A percentile compares a stretch with the other conserved stretches of the same genome.
Evolutionary conservation across 1,139 yeast species (phyloP).

Genomic region (Casaregolazyma suthepensis): DNA sequence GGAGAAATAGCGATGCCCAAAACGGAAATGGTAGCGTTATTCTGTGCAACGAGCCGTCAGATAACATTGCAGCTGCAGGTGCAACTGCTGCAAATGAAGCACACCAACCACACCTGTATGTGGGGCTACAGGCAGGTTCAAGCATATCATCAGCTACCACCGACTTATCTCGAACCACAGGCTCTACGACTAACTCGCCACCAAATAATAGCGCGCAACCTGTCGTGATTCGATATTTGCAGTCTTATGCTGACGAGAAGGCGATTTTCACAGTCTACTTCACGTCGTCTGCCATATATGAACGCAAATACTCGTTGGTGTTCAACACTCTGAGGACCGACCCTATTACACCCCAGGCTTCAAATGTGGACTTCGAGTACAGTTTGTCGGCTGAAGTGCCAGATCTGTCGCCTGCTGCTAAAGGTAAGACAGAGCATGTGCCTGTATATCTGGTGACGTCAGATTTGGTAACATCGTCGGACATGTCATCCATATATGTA

Average conservation of each 20-base stretch:
- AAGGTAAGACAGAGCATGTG: slow-evolving; percentile 7
- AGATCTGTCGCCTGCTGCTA: slow-evolving; percentile 13
- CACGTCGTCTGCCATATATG: slow-evolving; percentile 12
- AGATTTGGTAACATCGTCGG: slow-evolving; percentile 15
- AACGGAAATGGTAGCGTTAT: not conserved
- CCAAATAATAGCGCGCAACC: slow-evolving; percentile 3
- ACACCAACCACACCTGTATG: not conserved
- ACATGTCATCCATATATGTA: slow-evolving; percentile 22
- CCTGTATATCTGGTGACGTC: slow-evolving; percentile 18
- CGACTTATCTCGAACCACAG: slow-evolving; percentile 1
- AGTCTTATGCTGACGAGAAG: slow-evolving; percentile 9
- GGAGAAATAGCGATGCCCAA: not conserved
- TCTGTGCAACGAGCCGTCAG: not conserved
- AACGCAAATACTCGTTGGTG: slow-evolving; percentile 14
- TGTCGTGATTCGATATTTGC: slow-evolving; percentile 7
- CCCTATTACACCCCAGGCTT: slow-evolving; percentile 9
- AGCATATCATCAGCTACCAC: slow-evolving; percentile 3
- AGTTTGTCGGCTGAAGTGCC: slow-evolving; percentile 19
- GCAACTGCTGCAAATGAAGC: slow-evolving; percentile 6
- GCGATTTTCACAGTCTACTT: slow-evolving; percentile 9
- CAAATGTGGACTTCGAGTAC: slow-evolving; percentile 14
- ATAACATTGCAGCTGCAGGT: not conserved
- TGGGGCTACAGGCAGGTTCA: slow-evolving; percentile 3
- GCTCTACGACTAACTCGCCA: slow-evolving; percentile 1
- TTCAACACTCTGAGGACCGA: slow-evolving; percentile 16